phyloP scores from a whole-genome alignment of 2,329 filamentous ascomycete genomes.

The Cercospora sesami region DNA sequence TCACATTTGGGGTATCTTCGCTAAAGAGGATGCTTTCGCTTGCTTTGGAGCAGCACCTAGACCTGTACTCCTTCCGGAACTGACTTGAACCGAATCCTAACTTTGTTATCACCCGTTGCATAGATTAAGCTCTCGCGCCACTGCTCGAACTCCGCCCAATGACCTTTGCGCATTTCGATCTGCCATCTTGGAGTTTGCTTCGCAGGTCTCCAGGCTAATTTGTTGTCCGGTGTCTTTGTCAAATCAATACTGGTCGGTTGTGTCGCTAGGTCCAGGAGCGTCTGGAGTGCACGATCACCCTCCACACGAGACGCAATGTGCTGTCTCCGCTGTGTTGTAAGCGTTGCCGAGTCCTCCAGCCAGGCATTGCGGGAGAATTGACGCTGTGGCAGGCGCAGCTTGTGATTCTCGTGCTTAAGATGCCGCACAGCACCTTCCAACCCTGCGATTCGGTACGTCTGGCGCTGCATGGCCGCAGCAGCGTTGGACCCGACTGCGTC shows the following conservation, averaged over 20 bases:
- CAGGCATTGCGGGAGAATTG: conserved; percentile 44
- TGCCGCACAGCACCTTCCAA: conserved; percentile 66
- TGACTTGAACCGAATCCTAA: neutral
- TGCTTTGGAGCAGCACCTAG: neutral
- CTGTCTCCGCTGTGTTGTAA: conserved; percentile 43
- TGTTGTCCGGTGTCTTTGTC: conserved; percentile 57
- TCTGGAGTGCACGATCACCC: conserved; percentile 63
- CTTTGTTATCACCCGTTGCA: neutral
- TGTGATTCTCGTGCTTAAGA: conserved; percentile 66
- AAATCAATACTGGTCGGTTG: conserved; percentile 61
- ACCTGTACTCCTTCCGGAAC: neutral
- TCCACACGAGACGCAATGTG: conserved; percentile 54
- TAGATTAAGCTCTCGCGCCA: conserved; percentile 5
- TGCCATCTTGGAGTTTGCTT: conserved; percentile 65
- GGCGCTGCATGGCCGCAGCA: conserved; percentile 69
- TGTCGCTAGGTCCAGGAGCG: conserved; percentile 64
- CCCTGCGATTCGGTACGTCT: conserved; percentile 64
- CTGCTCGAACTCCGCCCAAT: conserved; percentile 51
- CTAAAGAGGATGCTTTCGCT: neutral
- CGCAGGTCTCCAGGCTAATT: conserved; percentile 65
- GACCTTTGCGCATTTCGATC: conserved; percentile 64
- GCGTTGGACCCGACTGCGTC: conserved; percentile 69
- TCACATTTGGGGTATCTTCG: conserved; percentile 13
- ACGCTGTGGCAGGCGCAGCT: conserved; percentile 63
- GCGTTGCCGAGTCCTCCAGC: neutral